Percentiles rank a stretch among this genome's conserved stretches.
Evolutionary conservation across 192 early-diverging fungal species (phyloP).

Genomic region (Coemansia umbellata): DNA sequence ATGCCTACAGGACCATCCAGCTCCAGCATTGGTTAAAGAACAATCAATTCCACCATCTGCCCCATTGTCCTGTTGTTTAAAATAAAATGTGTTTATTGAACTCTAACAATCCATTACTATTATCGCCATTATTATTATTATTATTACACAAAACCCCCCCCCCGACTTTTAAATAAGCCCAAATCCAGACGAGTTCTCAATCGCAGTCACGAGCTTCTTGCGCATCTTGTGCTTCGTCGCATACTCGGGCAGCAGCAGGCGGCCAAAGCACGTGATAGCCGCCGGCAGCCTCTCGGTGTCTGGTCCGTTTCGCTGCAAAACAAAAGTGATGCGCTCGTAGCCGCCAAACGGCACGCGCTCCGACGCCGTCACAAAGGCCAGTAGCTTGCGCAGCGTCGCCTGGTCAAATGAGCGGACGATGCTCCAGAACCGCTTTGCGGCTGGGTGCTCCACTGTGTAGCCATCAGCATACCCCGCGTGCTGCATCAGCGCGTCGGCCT

Average conservation of each 20-base stretch:
- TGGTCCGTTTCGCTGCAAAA: conserved; percentile 92
- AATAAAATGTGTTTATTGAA: too few relatives aligned
- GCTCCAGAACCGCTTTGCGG: conserved; percentile 79
- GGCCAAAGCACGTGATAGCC: conserved; percentile 86
- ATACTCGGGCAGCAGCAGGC: conserved; percentile 87
- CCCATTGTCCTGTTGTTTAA: too few relatives aligned
- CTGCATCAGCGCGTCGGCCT: conserved; percentile 68
- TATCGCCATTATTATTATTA: too few relatives aligned
- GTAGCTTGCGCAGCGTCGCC: conserved; percentile 65
- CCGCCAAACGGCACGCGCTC: conserved; percentile 87
- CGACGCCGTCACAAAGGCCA: conserved; percentile 88
- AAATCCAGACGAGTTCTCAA: conserved; percentile 92
- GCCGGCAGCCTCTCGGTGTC: conserved; percentile 84
- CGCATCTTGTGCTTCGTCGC: conserved; percentile 64
- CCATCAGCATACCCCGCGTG: conserved; percentile 82
- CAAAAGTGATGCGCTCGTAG: conserved; percentile 76
- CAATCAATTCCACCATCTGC: too few relatives aligned
- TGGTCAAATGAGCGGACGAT: conserved; percentile 64
- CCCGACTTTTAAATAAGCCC: conserved; percentile 75
- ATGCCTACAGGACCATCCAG: too few relatives aligned
- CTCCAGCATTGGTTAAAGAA: too few relatives aligned
- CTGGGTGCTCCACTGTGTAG: conserved; percentile 60
- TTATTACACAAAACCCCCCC: too few relatives aligned
- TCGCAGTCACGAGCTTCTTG: conserved; percentile 74
- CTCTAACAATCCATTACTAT: too few relatives aligned